These are phyloP conservation scores for Scutellaria minor DNA, from an alignment of 257 asterid genomes.

Conservation along the genomic window DNA sequence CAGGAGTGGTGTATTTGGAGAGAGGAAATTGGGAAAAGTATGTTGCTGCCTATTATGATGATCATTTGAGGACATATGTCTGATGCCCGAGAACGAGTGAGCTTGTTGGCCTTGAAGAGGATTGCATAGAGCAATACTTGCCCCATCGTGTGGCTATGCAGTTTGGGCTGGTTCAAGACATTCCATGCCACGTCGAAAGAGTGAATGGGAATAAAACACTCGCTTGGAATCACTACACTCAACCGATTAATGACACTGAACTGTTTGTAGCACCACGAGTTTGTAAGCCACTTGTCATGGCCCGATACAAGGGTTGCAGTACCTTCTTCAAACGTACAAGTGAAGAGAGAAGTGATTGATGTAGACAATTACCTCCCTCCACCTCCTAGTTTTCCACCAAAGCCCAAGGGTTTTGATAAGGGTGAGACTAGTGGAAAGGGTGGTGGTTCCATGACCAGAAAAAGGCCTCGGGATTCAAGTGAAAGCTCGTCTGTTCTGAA, in stretches of 20 bases:
- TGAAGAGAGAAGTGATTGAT: background rate
- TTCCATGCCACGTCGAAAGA: background rate
- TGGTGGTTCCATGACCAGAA: no score
- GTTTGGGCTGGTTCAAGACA: background rate
- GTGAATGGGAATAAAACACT: background rate
- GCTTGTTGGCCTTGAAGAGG: background rate
- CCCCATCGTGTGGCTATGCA: conserved; percentile 20
- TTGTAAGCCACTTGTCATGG: background rate
- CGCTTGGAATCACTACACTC: background rate
- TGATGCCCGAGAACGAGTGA: conserved; percentile 10
- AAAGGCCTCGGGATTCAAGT: no score
- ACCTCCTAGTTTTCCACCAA: background rate
- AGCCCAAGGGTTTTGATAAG: background rate
- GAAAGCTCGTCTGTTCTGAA: no score
- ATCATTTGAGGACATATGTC: conserved; percentile 31
- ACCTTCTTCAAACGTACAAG: background rate
- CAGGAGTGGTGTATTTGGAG: conserved; percentile 26
- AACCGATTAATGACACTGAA: background rate
- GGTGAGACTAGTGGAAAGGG: no score
- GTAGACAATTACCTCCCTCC: background rate
- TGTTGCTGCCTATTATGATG: conserved; percentile 12
- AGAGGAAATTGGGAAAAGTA: conserved; percentile 16
- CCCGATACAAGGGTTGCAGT: background rate
- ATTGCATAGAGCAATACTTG: conserved; percentile 5
- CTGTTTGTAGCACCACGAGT: background rate